phyloP scores from a whole-genome alignment of 2,329 filamentous ascomycete species.

The Apiospora pterosperma region DNA sequence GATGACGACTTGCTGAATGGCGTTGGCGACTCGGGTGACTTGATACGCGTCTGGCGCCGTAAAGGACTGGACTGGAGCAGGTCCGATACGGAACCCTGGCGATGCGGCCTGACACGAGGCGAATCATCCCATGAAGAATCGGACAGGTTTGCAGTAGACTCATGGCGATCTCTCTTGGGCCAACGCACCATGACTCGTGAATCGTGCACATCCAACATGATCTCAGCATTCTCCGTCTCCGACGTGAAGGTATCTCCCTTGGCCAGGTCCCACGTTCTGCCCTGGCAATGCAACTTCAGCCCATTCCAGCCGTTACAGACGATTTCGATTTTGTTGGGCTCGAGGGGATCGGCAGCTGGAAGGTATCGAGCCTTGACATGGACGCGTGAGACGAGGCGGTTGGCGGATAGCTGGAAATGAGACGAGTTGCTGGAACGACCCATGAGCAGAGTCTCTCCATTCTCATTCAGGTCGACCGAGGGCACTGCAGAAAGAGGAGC shows the following conservation, averaged over 20 bases:
- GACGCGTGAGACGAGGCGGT: conserved; percentile 87
- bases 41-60: conserved; percentile 54
- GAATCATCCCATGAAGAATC: conserved; percentile 72
- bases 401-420: conserved; percentile 90
- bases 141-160: conserved; percentile 48
- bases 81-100: conserved; percentile 25
- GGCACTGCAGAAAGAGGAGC: conserved; percentile 80
- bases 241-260: conserved; percentile 91
- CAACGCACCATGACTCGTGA: conserved; percentile 85
- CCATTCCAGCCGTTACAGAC: conserved; percentile 96
- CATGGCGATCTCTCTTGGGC: conserved; percentile 61
- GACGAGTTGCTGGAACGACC: conserved; percentile 92
- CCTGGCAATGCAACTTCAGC: conserved; percentile 86
- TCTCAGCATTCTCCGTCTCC: conserved; percentile 80
- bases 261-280: conserved; percentile 76
- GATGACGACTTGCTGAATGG: conserved; percentile 40
- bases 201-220: conserved; percentile 95
- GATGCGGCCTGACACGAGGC: conserved; percentile 35
- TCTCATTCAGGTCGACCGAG: conserved; percentile 74
- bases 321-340: conserved; percentile 79
- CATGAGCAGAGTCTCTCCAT: conserved; percentile 80
- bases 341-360: conserved; percentile 61
- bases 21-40: conserved; percentile 71
- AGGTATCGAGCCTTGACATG: conserved; percentile 88
- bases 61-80: conserved; percentile 60